phyloP scores from a whole-genome alignment of 805 yeast genomes.

The Cyberlindnera maritima region DNA sequence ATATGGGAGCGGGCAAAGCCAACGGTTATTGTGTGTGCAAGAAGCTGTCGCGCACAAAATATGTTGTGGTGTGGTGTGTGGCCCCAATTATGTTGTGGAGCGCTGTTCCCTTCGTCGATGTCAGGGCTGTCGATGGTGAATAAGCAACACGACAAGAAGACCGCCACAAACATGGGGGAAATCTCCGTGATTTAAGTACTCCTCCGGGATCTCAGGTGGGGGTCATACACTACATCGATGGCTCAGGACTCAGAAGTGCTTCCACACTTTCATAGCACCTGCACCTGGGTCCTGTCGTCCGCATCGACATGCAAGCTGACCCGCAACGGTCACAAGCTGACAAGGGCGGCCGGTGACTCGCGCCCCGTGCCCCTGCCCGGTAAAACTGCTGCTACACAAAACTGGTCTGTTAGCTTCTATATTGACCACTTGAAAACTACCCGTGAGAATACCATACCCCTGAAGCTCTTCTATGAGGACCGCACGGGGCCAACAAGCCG shows the following conservation, averaged over 20 bases:
- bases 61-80: background rate
- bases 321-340: conserved; percentile 3
- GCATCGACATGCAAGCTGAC: conserved; percentile 6
- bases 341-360: too few relatives aligned
- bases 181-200: background rate
- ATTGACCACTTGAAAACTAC: too few relatives aligned
- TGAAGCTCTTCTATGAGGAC: too few relatives aligned
- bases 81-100: background rate
- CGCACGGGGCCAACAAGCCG: too few relatives aligned
- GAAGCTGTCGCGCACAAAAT: background rate
- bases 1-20: background rate
- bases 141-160: too few relatives aligned
- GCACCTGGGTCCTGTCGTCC: conserved; percentile 1
- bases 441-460: too few relatives aligned
- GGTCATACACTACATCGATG: background rate
- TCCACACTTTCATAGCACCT: background rate
- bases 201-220: background rate
- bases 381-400: too few relatives aligned
- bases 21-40: conserved; percentile 2
- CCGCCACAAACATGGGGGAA: too few relatives aligned
- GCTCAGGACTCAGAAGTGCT: background rate
- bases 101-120: too few relatives aligned
- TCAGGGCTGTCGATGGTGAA: too few relatives aligned
- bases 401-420: too few relatives aligned
- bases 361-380: background rate